Evolutionary conservation across 148 eudicot genomes (phyloP), one percentile per base, ranked within the genome.

Genomic region (Rheum nobile): DNA sequence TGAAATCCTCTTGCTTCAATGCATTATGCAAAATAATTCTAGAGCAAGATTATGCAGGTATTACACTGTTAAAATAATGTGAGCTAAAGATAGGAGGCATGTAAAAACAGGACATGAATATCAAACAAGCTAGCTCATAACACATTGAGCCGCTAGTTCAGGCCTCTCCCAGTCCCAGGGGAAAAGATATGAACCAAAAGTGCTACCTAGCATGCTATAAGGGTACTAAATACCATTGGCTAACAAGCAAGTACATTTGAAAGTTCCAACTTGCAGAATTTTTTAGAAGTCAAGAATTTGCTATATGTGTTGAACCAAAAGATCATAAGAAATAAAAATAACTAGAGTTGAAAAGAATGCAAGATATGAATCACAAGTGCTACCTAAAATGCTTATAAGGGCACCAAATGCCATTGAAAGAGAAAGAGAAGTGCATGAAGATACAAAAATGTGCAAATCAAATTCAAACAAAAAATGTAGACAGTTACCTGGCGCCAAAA

Each of bases 401-500:
- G 67, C 19, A 61, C 7, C 13, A 28, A 13, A 61, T 11, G 67
- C 28, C 7, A 61, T 61, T 54, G 26, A 24, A 54, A 54, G 29
- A 22, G 28, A 10, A 12, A 61, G 34, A 61, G 9, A 11, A 29
- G 35, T 12, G 67, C 35, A 61, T 29, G 8, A 4, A 28, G 7
- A 11, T 29, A 61, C 19, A 61, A 61, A 35, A 61, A 29, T 28
- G 67, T 61, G 35, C 34, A 57, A 61, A 61, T 61, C 67, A 61
- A 12, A 61, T 4, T 26, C 26, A 13, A 4, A 61, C 19, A 29
- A 29, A 57, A 28, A 29, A 28, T 1, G 24, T n/a, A 50, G 24
- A n/a, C 17, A 19, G 8, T 50, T 80, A 95, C 99, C 99, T 95
- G 99, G 75, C 97, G 94, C 69, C 92, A 39, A 82, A 90, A 91